These are phyloP conservation scores for Linum lewisii DNA, from an alignment of 345 rosid genomes.

Conservation along the genomic window DNA sequence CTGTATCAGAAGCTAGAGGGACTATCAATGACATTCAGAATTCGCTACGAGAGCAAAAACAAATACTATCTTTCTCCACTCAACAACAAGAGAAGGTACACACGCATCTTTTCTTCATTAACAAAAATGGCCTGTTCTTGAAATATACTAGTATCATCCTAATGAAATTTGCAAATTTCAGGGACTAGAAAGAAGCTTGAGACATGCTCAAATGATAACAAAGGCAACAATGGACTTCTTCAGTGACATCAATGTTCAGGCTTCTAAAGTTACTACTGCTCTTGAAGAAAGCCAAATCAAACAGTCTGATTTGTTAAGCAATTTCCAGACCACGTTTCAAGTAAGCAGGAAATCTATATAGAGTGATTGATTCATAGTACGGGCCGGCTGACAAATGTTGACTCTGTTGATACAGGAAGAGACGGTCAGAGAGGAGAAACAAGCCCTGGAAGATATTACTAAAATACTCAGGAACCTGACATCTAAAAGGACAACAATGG, in stretches of 20 bases:
- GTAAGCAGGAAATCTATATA: constrained; percentile 20
- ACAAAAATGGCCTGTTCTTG: background rate
- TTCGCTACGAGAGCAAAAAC: constrained; percentile 56
- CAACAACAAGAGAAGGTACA: constrained; percentile 63
- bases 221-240: constrained; percentile 45
- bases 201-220: constrained; percentile 52
- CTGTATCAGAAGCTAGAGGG: constrained; percentile 44
- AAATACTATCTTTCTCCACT: constrained; percentile 43
- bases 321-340: constrained; percentile 55
- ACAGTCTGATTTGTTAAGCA: constrained; percentile 36
- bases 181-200: constrained; percentile 49
- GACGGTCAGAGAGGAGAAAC: constrained; percentile 64
- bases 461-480: constrained; percentile 52
- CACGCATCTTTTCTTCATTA: constrained; percentile 1
- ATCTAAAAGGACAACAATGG: constrained; percentile 55
- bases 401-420: constrained; percentile 50
- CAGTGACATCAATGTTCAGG: constrained; percentile 47
- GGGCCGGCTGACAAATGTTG: constrained; percentile 6
- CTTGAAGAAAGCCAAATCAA: constrained; percentile 46
- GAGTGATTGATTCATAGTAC: background rate
- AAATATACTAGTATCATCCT: background rate
- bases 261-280: constrained; percentile 32
- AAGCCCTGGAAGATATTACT: constrained; percentile 55
- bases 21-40: constrained; percentile 40
- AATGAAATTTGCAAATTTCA: constrained; percentile 16